Percentiles rank a stretch among this genome's conserved stretches.
These are phyloP conservation scores for Liriodendron chinense DNA, from an alignment of 164 flowering plant genomes.

Conservation along the genomic window DNA sequence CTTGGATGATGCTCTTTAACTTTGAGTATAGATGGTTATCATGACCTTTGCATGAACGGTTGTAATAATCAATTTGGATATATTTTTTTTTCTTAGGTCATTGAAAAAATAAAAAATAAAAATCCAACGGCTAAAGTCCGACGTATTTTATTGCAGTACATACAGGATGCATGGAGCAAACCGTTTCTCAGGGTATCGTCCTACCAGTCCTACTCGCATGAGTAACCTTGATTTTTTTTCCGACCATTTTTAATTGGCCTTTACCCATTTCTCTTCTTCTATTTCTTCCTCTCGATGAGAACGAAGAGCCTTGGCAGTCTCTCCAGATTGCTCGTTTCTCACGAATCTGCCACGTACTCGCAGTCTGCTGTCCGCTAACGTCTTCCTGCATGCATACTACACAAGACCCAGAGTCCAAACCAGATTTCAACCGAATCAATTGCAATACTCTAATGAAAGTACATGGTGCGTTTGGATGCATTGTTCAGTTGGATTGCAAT, in stretches of 20 bases:
- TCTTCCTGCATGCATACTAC: conserved; percentile 85
- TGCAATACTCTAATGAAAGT: not conserved
- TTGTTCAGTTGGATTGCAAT: too few relatives aligned
- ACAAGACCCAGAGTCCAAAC: conserved; percentile 13
- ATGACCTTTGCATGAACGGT: too few relatives aligned
- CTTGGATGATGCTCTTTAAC: too few relatives aligned
- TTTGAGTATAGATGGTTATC: too few relatives aligned
- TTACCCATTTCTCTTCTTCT: conserved; percentile 66
- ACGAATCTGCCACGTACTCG: conserved; percentile 83
- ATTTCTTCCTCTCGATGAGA: conserved; percentile 26
- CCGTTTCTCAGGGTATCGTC: too few relatives aligned
- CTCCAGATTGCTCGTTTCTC: conserved; percentile 57
- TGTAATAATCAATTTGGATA: too few relatives aligned
- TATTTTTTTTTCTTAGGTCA: too few relatives aligned
- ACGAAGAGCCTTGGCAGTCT: conserved; percentile 26
- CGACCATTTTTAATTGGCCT: not conserved
- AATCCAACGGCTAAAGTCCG: too few relatives aligned
- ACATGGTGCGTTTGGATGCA: too few relatives aligned
- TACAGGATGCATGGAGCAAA: too few relatives aligned
- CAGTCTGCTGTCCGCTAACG: conserved; percentile 74
- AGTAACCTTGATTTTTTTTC: not conserved
- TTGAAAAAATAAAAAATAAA: not conserved
- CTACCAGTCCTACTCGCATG: too few relatives aligned
- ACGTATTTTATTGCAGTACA: too few relatives aligned
- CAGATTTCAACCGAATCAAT: conserved; percentile 30